phyloP scores from a whole-genome alignment of 2,329 filamentous ascomycete species.

The Aspergillus sp. region DNA sequence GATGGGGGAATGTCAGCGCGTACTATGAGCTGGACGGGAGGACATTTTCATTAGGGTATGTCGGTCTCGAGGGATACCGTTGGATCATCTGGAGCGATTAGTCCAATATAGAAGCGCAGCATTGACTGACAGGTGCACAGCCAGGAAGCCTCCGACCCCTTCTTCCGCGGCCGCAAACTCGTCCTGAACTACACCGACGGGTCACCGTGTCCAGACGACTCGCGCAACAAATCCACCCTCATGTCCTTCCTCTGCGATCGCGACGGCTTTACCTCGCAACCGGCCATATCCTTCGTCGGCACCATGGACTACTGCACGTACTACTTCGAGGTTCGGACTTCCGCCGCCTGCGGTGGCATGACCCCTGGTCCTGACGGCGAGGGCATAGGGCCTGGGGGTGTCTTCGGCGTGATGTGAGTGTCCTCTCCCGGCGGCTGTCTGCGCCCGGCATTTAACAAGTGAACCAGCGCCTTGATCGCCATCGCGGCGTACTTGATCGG shows the following conservation, averaged over 20 bases:
- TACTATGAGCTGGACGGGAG: conserved; percentile 37
- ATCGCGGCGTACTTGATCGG: conserved; percentile 83
- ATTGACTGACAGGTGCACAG: conserved; percentile 14
- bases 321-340: conserved; percentile 85
- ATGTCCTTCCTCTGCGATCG: conserved; percentile 91
- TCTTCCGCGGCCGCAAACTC: conserved; percentile 50
- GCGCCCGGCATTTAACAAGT: conserved; percentile 8
- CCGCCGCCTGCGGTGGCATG: conserved; percentile 70
- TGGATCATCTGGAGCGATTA: neutral
- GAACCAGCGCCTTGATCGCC: conserved; percentile 51
- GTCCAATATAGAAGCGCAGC: conserved; percentile 1
- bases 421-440: conserved; percentile 23
- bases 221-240: conserved; percentile 60
- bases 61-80: conserved; percentile 1
- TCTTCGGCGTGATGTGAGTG: conserved; percentile 79
- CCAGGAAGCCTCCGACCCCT: conserved; percentile 35
- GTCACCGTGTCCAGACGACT: conserved; percentile 52
- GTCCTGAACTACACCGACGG: conserved; percentile 69
- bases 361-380: conserved; percentile 45
- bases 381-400: conserved; percentile 58
- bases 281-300: conserved; percentile 74
- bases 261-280: conserved; percentile 59
- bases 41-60: conserved; percentile 40
- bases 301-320: conserved; percentile 89
- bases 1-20: conserved; percentile 41